Percentiles rank a stretch among this genome's conserved stretches.
Conservation (phyloP, 1,284 basidiomycete genomes). For the Tremellales sp. region DNA sequence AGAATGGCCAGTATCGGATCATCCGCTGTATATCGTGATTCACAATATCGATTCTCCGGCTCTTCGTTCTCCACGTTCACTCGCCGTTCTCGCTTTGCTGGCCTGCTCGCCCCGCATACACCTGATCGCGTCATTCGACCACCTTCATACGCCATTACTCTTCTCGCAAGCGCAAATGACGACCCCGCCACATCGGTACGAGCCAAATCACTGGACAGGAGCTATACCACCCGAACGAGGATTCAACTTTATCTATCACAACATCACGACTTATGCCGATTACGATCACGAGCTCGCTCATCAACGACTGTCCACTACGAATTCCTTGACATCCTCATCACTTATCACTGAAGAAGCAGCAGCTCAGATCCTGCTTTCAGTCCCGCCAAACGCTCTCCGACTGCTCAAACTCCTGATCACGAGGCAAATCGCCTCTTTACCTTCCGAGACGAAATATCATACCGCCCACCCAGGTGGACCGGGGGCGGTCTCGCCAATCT, state of each 20-base stretch:
- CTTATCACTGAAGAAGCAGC: conserved; percentile 75
- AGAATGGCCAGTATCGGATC: conserved; percentile 49
- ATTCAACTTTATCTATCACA: conserved; percentile 83
- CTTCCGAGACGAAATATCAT: conserved; percentile 31
- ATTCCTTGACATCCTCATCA: conserved; percentile 13
- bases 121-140: conserved; percentile 76
- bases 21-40: conserved; percentile 67
- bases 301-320: conserved; percentile 32
- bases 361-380: conserved; percentile 73
- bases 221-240: conserved; percentile 48
- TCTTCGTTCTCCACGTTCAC: conserved; percentile 58
- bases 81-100: conserved; percentile 62
- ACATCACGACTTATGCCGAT: conserved; percentile 72
- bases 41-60: conserved; percentile 80
- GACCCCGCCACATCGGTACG: conserved; percentile 26
- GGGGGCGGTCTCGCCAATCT: conserved; percentile 28
- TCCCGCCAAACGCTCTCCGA: conserved; percentile 78
- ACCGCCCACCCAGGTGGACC: conserved; percentile 10
- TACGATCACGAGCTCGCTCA: conserved; percentile 72
- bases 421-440: conserved; percentile 61
- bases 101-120: conserved; percentile 69
- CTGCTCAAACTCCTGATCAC: conserved; percentile 66
- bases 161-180: conserved; percentile 52
- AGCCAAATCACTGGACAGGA: conserved; percentile 15
- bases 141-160: conserved; percentile 71